Evolutionary conservation across 441 rosid genomes (phyloP).

Genomic region (Pelargonium myrrhifolium): DNA sequence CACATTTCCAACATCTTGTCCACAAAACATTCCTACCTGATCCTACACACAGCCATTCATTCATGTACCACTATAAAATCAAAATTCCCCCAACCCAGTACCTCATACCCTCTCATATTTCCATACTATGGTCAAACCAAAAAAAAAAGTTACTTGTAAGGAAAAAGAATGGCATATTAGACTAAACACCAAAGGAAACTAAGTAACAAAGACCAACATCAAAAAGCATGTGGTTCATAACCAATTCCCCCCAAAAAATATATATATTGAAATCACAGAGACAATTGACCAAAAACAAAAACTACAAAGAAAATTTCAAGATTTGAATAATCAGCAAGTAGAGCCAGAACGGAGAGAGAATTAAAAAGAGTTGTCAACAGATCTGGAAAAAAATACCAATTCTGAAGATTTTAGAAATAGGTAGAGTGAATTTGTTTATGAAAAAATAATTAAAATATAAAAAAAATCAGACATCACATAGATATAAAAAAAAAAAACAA

Average conservation of each 20-base stretch:
- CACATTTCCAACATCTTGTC: conserved; percentile 56
- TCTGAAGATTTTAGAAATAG: no score
- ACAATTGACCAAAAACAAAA: background rate
- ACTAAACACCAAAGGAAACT: no score
- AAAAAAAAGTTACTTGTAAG: background rate
- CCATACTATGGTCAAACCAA: background rate
- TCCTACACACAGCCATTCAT: background rate
- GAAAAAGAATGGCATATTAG: no score
- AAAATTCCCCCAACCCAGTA: background rate
- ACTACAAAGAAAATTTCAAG: background rate
- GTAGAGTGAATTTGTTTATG: no score
- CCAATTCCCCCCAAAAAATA: background rate
- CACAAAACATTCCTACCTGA: conserved; percentile 59
- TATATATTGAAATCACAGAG: background rate
- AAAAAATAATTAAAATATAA: no score
- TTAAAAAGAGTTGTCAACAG: no score
- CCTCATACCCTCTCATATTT: background rate
- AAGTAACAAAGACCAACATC: no score
- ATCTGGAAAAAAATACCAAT: no score
- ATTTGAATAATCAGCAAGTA: no score
- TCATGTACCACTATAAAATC: background rate
- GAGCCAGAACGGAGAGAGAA: background rate
- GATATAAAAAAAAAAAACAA: no score
- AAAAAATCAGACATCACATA: no score
- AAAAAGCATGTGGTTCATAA: background rate